These are phyloP conservation scores for Pythium periplocum DNA, from an alignment of 352 stramenopile genomes.

Conservation along the genomic window DNA sequence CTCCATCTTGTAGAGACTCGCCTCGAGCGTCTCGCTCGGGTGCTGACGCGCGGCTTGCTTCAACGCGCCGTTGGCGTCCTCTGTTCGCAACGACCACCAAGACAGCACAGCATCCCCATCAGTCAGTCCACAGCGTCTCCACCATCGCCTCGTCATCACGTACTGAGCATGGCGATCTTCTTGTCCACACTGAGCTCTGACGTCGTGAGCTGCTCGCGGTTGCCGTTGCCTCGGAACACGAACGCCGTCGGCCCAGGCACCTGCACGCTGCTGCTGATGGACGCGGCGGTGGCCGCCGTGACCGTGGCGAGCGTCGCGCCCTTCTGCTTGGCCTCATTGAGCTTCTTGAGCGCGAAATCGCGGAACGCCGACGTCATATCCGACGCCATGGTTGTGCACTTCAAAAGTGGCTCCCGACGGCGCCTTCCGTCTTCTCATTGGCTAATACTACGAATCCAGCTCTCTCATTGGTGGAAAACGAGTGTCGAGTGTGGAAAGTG, in stretches of 20 bases:
- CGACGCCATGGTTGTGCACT: slow-evolving; percentile 32
- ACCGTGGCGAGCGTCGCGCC: slow-evolving; percentile 52
- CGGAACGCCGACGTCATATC: slow-evolving; percentile 62
- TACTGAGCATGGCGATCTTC: slow-evolving; percentile 26
- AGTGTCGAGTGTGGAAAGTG: no score
- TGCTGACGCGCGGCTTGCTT: slow-evolving; percentile 26
- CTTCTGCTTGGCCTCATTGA: slow-evolving; percentile 59
- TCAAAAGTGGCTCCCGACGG: no score
- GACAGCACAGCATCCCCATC: neutral
- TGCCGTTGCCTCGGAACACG: slow-evolving; percentile 24
- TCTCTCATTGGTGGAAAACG: slow-evolving; percentile 9
- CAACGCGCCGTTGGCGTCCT: slow-evolving; percentile 38
- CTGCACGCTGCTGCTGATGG: slow-evolving; percentile 44
- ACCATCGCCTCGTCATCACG: slow-evolving; percentile 1
- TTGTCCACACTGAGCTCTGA: slow-evolving; percentile 30
- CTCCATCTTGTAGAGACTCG: slow-evolving; percentile 63
- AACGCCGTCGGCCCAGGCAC: slow-evolving; percentile 29
- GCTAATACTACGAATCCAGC: neutral
- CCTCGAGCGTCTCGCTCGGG: slow-evolving; percentile 30
- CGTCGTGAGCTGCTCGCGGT: slow-evolving; percentile 1
- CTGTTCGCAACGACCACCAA: slow-evolving; percentile 13
- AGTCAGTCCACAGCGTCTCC: neutral
- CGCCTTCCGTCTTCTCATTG: slow-evolving; percentile 3
- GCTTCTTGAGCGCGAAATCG: slow-evolving; percentile 73
- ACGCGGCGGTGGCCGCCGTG: slow-evolving; percentile 35